A percentile compares a stretch with the other conserved stretches of the same genome.
phyloP scores from a whole-genome alignment of 2,329 filamentous ascomycete species.

The Ophiostoma ulmi region DNA sequence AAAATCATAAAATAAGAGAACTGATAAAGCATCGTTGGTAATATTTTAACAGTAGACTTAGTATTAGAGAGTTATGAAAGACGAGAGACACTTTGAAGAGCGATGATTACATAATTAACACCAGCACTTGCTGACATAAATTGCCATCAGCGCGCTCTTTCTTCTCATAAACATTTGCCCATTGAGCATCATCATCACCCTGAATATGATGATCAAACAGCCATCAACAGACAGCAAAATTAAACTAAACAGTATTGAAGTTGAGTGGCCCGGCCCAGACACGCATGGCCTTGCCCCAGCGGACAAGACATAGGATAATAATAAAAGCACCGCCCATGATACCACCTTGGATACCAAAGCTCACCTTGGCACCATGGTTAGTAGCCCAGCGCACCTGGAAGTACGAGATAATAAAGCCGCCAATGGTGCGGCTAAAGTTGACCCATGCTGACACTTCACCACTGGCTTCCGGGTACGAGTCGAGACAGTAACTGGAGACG shows the following conservation, averaged over 20 bases:
- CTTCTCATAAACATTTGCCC: too few relatives aligned
- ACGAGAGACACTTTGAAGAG: too few relatives aligned
- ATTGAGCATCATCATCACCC: neutral
- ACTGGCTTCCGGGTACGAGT: conserved; percentile 51
- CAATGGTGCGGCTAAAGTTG: conserved; percentile 43
- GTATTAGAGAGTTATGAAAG: too few relatives aligned
- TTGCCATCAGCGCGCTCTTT: too few relatives aligned
- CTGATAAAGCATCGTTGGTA: too few relatives aligned
- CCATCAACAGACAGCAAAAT: neutral
- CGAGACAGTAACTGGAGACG: conserved; percentile 48
- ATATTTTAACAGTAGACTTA: too few relatives aligned
- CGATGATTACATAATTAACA: too few relatives aligned
- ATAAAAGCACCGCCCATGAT: conserved; percentile 34
- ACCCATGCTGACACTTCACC: conserved; percentile 51
- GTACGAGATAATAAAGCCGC: conserved; percentile 48
- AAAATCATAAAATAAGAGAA: neutral
- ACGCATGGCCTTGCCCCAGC: conserved; percentile 34
- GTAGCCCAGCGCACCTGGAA: conserved; percentile 49
- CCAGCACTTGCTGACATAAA: too few relatives aligned
- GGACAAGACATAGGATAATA: conserved; percentile 30
- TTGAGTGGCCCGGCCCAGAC: conserved; percentile 34
- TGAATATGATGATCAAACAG: too few relatives aligned
- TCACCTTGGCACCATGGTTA: conserved; percentile 40
- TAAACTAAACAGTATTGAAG: conserved; percentile 25
- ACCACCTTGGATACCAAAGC: conserved; percentile 45